Base-by-base conservation (phyloP, 768 basidiomycete genomes). In the Boletus bicolor region DNA sequence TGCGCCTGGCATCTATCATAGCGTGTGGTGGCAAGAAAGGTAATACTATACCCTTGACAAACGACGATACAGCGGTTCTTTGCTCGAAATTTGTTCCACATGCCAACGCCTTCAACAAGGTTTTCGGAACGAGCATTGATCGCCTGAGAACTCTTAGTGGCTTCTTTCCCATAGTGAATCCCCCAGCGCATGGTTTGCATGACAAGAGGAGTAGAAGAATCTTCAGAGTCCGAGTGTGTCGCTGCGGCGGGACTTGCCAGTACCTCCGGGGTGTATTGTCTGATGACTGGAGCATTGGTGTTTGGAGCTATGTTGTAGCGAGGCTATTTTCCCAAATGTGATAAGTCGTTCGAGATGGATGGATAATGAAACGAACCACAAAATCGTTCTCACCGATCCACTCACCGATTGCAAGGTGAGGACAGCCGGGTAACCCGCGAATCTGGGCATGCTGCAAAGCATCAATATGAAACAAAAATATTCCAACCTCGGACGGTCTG, bases 131-230 rank as follows among this genome's bases (percentile, higher is more conserved):
- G 84, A 0, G 95, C 94, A 61, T 98, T 98, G 57, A 91, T 96
- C 0, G 95, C 97, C 63, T 82, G 91, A 41, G 93, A 72, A 0
- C 77, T 76, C 48, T 80, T 82, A 43, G 45, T 43, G 7, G 45
- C 6, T 58, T 87, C 83, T 59, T 94, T 90, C 38, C 75, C 71
- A 51, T 80, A 75, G 66, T 91, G 91, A 1, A 95, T 76, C 7
- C 95, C 94, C 94, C 94, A 98, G 55, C 80, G 86, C 91, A 92
- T 93, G 0, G 88, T 87, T 36, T 91, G 89, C 58, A 95, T 68
- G 24, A 88, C 74, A 19, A 85, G 71, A 12, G 69, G 32, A n/a
- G 64, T 11, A 36, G 63, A 57, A 50, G 19, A 53, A 32, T 34
- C 58, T 4, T 49, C 26, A 19, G 57, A 36, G 34, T 56, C 55